Conservation (phyloP, 495 filamentous ascomycete genomes). For the Aspergillus homomorphus region DNA sequence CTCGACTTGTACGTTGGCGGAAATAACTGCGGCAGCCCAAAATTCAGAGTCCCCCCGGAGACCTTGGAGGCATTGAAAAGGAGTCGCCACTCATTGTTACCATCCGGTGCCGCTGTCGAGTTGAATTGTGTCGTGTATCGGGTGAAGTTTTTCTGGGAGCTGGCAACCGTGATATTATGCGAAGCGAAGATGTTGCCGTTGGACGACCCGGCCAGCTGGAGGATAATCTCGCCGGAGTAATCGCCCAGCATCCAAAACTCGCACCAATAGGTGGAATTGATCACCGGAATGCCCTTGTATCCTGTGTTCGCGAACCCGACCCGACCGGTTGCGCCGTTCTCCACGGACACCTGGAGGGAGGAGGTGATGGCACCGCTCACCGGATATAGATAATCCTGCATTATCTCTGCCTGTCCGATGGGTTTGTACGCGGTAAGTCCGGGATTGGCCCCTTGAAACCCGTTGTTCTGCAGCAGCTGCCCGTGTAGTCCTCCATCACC, state of each 20-base stretch:
- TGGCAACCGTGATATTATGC: slow-evolving; percentile 34
- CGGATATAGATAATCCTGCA: slow-evolving; percentile 48
- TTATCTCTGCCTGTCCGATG: slow-evolving; percentile 49
- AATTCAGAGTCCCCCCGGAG: slow-evolving; percentile 50
- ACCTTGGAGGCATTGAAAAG: slow-evolving; percentile 52
- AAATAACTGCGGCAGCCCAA: slow-evolving; percentile 64
- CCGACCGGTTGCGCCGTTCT: slow-evolving; percentile 29
- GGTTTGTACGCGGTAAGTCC: slow-evolving; percentile 54
- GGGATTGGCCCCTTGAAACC: slow-evolving; percentile 57
- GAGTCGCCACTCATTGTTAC: slow-evolving; percentile 64
- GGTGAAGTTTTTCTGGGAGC: slow-evolving; percentile 26
- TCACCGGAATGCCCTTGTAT: slow-evolving; percentile 60
- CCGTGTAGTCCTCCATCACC: slow-evolving; percentile 73
- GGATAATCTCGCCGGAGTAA: slow-evolving; percentile 26
- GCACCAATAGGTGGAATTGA: slow-evolving; percentile 44
- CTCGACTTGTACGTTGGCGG: slow-evolving; percentile 53
- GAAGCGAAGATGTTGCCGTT: slow-evolving; percentile 34
- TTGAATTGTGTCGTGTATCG: slow-evolving; percentile 34
- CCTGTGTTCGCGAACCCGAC: slow-evolving; percentile 59
- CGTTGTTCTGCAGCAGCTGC: slow-evolving; percentile 69
- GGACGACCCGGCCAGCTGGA: slow-evolving; percentile 33
- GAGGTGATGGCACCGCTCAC: slow-evolving; percentile 52
- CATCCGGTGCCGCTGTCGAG: slow-evolving; percentile 49
- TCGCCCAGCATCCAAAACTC: slow-evolving; percentile 57
- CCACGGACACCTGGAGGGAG: slow-evolving; percentile 54